A percentile compares a stretch with the other conserved stretches of the same genome.
These are phyloP conservation scores for Friedmanniomyces simplex DNA, from an alignment of 495 filamentous ascomycete genomes.

Conservation along the genomic window DNA sequence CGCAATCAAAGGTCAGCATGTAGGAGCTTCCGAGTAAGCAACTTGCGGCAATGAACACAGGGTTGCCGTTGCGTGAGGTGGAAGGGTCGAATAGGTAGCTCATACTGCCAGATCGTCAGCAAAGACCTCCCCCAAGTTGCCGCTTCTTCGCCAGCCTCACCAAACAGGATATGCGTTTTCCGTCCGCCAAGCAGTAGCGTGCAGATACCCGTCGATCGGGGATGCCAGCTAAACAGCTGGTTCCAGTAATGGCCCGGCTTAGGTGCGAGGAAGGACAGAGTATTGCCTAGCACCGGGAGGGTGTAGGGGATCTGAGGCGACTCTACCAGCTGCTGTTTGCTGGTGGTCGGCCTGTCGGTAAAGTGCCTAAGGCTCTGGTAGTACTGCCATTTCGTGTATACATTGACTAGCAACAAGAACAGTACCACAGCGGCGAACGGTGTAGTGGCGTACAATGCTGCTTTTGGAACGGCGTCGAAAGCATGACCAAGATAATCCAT, in stretches of 20 bases:
- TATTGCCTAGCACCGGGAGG: slow-evolving; percentile 21
- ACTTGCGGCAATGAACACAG: too few relatives aligned
- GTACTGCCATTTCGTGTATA: slow-evolving; percentile 8
- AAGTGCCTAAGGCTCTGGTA: slow-evolving; percentile 8
- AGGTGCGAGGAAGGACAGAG: slow-evolving; percentile 9
- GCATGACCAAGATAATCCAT: neutral
- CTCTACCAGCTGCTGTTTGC: slow-evolving; percentile 1
- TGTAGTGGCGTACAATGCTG: neutral
- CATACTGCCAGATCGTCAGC: too few relatives aligned
- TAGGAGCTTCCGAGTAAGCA: neutral
- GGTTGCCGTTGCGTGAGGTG: too few relatives aligned
- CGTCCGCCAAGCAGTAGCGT: slow-evolving; percentile 19
- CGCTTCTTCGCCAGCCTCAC: neutral
- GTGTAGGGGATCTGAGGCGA: slow-evolving; percentile 23
- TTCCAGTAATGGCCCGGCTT: slow-evolving; percentile 19
- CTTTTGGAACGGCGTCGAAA: neutral
- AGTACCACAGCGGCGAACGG: neutral
- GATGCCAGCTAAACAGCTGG: slow-evolving; percentile 15
- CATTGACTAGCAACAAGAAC: neutral
- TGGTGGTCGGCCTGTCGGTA: neutral
- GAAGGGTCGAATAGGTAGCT: too few relatives aligned
- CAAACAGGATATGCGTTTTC: slow-evolving; percentile 20
- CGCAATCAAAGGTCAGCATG: neutral
- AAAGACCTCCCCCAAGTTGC: too few relatives aligned
- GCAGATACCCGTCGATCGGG: slow-evolving; percentile 16